These are phyloP conservation scores for Hysterium pulicare DNA, from an alignment of 2,329 filamentous ascomycete genomes.

Conservation along the genomic window DNA sequence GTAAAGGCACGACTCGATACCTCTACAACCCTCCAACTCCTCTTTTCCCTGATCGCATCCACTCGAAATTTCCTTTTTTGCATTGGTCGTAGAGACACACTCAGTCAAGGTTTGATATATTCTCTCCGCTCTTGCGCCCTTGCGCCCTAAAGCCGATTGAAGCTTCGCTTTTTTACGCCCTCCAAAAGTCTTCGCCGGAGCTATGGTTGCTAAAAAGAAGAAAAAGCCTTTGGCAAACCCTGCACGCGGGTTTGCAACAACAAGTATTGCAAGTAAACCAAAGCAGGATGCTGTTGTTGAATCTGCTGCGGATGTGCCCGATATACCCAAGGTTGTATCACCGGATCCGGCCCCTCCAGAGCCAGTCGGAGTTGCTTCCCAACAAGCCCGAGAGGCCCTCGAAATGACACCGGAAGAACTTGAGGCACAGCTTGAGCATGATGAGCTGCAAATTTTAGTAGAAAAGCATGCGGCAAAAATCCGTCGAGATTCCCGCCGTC, in stretches of 20 bases:
- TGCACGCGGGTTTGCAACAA: constrained; percentile 89
- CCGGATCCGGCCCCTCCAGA: constrained; percentile 1
- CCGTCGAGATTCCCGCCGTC: constrained; percentile 73
- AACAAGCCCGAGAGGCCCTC: constrained; percentile 40
- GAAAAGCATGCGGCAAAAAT: constrained; percentile 80
- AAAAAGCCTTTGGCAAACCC: constrained; percentile 87
- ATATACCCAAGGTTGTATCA: constrained; percentile 15
- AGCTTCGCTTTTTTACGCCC: too few species aligned
- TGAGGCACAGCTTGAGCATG: constrained; percentile 81
- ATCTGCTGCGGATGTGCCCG: constrained; percentile 9
- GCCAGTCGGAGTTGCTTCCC: constrained; percentile 9
- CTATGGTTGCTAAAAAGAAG: constrained; percentile 76
- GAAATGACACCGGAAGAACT: constrained; percentile 80
- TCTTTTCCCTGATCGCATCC: too few species aligned
- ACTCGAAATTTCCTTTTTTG: too few species aligned
- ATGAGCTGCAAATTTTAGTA: constrained; percentile 83
- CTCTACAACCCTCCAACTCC: too few species aligned
- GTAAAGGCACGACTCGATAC: too few species aligned
- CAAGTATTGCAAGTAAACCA: constrained; percentile 79
- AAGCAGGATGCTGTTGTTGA: constrained; percentile 46
- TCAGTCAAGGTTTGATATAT: too few species aligned
- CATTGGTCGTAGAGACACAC: too few species aligned
- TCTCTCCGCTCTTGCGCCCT: too few species aligned
- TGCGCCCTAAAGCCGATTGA: too few species aligned
- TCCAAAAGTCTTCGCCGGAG: too few species aligned